phyloP scores from a whole-genome alignment of 176 grass and related monocot species.

The Thalia dealbata region DNA sequence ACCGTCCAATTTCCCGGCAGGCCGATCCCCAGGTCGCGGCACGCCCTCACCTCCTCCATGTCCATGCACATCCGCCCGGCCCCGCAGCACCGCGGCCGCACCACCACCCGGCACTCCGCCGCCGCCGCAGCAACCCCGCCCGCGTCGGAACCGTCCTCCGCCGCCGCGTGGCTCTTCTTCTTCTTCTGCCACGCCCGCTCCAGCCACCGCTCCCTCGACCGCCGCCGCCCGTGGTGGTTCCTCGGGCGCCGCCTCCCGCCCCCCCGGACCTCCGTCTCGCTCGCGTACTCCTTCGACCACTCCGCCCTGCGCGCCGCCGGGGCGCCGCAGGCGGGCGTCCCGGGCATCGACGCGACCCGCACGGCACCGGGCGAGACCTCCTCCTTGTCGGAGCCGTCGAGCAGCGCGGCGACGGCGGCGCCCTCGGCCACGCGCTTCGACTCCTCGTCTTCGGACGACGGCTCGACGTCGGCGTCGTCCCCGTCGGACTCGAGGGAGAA shows the following conservation, averaged over 20 bases:
- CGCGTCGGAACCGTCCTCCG: conserved; percentile 2
- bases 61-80: conserved; percentile 40
- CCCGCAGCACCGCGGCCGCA: conserved; percentile 11
- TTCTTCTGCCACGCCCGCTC: conserved; percentile 50
- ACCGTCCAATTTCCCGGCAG: conserved; percentile 43
- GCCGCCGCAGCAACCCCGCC: background rate
- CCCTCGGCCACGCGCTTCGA: background rate
- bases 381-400: background rate
- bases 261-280: background rate
- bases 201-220: conserved; percentile 53
- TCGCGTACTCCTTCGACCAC: conserved; percentile 6
- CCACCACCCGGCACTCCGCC: conserved; percentile 17
- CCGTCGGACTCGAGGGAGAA: conserved; percentile 45
- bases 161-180: conserved; percentile 32
- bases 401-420: background rate
- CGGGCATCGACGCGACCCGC: conserved; percentile 2
- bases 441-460: conserved; percentile 26
- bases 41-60: conserved; percentile 66
- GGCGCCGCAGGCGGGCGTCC: background rate
- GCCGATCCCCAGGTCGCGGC: conserved; percentile 57
- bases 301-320: background rate
- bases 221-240: background rate
- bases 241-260: background rate
- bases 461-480: conserved; percentile 39
- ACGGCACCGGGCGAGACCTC: background rate